phyloP scores from a whole-genome alignment of 768 basidiomycete genomes.

The Trametes gibbosa region DNA sequence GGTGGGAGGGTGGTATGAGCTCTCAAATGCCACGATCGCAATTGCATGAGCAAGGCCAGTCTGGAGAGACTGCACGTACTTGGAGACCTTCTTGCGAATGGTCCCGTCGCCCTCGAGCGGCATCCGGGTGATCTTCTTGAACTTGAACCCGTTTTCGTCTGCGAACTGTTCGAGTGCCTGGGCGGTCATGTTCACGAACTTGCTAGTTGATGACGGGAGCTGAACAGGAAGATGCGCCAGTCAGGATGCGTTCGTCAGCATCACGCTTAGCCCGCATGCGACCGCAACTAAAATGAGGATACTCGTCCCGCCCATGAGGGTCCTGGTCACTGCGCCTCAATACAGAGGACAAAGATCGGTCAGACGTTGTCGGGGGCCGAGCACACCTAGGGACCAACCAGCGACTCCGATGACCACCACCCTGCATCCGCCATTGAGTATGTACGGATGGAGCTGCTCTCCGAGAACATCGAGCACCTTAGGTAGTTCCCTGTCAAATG shows the following conservation, averaged over 20 bases:
- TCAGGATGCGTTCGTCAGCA: conserved; percentile 38
- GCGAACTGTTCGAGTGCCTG: conserved; percentile 73
- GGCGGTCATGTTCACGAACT: conserved; percentile 80
- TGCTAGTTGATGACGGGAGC: conserved; percentile 53
- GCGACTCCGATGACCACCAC: conserved; percentile 86
- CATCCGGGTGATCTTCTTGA: conserved; percentile 79
- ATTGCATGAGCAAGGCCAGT: too few species aligned
- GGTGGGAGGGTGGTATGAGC: not conserved
- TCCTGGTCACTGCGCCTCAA: conserved; percentile 30
- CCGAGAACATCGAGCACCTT: conserved; percentile 63
- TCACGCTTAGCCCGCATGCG: not conserved
- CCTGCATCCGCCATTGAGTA: conserved; percentile 57
- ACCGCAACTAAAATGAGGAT: not conserved
- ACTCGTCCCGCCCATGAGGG: conserved; percentile 30
- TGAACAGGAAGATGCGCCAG: conserved; percentile 6
- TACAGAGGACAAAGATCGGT: not conserved
- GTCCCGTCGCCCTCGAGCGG: conserved; percentile 95
- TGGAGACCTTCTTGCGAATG: conserved; percentile 77
- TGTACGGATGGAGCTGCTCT: conserved; percentile 37
- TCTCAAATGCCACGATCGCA: too few species aligned
- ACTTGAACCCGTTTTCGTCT: conserved; percentile 49
- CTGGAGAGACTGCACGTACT: conserved; percentile 40
- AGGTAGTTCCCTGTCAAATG: conserved; percentile 67
- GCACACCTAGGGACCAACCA: conserved; percentile 84
- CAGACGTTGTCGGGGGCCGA: not conserved